Base-by-base conservation (phyloP, 768 basidiomycete genomes). In the Boletus subcaerulescens region DNA sequence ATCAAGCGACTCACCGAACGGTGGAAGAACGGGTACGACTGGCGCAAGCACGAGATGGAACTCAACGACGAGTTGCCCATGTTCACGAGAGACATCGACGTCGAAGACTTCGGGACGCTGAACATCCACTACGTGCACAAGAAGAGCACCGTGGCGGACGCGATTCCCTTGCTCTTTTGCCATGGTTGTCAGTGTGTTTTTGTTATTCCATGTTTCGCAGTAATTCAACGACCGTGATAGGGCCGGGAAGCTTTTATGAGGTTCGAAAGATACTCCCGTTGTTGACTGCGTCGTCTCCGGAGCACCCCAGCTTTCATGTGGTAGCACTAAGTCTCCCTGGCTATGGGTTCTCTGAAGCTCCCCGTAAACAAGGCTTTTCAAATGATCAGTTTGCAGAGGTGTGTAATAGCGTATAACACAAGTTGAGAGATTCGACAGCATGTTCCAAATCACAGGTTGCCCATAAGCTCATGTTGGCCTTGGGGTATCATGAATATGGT, bases 61-160 rank as follows among this genome's bases (percentile, higher is more conserved):
- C 66, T 86, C 55, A 86, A 87, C 58, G 65, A 66, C 3, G 74
- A 77, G 43, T 56, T 86, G 2, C 80, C 83, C 2, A 81, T 83
- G 67, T 86, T 80, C 63, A 83, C 77, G 2, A 64, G 73, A 17
- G 77, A 80, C 42, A 76, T 86, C 29, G 65, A 72, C 1, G 75
- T 85, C 4, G 77, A 77, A 11, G 74, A 72, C 4, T 77, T 76
- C 52, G 81, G 76, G 0, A 63, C 70, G 7, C 67, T 84, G 41
- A 77, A 80, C 54, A 76, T 85, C 7, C 84, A 87, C 56, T 86
- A 82, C 50, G 75, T 85, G 14, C 83, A 85, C 63, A 73, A 80
- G 67, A 75, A 71, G 64, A 84, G 83, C 60, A 53, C 56, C 9
- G 59, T 71, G 0, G 56, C 56, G 2, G 65, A 70, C 18, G 83